Conservation (phyloP, 2,329 filamentous ascomycete species). For the Myrmaecium sp. region DNA sequence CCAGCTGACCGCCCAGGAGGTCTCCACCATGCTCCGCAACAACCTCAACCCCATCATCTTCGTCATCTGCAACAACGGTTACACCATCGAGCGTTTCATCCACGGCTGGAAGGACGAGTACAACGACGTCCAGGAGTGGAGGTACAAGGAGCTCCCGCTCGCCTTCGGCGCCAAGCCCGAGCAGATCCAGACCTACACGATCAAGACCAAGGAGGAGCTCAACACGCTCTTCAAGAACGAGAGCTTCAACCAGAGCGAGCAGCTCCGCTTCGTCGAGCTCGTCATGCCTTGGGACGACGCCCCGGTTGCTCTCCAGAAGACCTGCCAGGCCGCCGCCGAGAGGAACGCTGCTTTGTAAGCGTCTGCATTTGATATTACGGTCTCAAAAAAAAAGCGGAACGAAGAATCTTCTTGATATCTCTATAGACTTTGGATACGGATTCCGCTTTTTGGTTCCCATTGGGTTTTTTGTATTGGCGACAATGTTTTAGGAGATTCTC, state of each 20-base stretch:
- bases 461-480: too few relatives aligned
- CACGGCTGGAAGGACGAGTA: conserved; percentile 66
- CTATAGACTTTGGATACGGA: too few relatives aligned
- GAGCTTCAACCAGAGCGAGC: conserved; percentile 36
- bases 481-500: too few relatives aligned
- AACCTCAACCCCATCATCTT: conserved; percentile 65
- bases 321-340: conserved; percentile 52
- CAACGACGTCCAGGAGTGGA: conserved; percentile 67
- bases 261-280: conserved; percentile 59
- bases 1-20: conserved; percentile 69
- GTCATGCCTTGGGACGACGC: conserved; percentile 69
- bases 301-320: conserved; percentile 50
- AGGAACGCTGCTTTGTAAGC: too few relatives aligned
- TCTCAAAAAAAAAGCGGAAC: too few relatives aligned
- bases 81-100: conserved; percentile 78
- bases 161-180: conserved; percentile 48
- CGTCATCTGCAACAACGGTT: conserved; percentile 74
- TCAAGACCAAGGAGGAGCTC: conserved; percentile 54
- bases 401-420: too few relatives aligned
- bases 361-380: too few relatives aligned
- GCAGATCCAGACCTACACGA: conserved; percentile 43
- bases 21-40: conserved; percentile 68
- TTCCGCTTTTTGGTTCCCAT: too few relatives aligned
- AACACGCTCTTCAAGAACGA: conserved; percentile 46
- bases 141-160: conserved; percentile 49